Base-by-base conservation (phyloP, 208 protist genomes). In the Leishmania martiniquensis region DNA sequence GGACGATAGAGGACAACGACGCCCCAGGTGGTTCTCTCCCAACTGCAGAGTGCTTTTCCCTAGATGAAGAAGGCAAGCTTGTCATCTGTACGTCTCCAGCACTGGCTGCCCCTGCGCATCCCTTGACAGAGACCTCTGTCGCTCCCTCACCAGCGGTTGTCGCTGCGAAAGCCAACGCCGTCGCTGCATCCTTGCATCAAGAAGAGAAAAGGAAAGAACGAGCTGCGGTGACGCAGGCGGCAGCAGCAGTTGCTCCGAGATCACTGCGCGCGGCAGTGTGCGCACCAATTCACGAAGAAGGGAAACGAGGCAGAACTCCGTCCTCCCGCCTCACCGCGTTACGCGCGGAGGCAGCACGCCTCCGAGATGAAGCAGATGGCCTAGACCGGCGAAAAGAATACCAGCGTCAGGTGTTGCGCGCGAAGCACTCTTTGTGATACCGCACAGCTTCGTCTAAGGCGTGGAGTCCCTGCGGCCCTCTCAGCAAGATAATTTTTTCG, bases 311-410 rank as follows among this genome's bases (percentile, higher is more conserved):
- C n/a, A 77, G 39, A 9, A 52, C 9, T 4, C 67, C 69, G 17
- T 81, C 82, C 13, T 78, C 83, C 13, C 85, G 85, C 32, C 63
- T 88, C n/a, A 76, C 84, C 4, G 71, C 80, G 4, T 51, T 95
- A 59, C 78, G 88, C 42, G 47, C 63, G 13, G 71, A 83, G 6
- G 86, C 78, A 49, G 42, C 77, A 12, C 68, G 79, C 15, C 39
- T 94, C 69, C 85, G 87, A 49, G 86, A 93, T 17, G 85, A 92
- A 60, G 88, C 86, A n/a, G 87, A 93, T 20, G 89, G 87, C 9
- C 72, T 88, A 25, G 77, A 89, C 65, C 55, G 45, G 37, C 68
- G 78, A 49, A 72, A 57, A 9, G 73, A 87, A 34, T 63, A 67
- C 12, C 68, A 55, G n/a, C 80, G 47, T n/a, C 59, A 70, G 60